phyloP scores from a whole-genome alignment of 2,329 filamentous ascomycete genomes.

The Byssothecium circinans region DNA sequence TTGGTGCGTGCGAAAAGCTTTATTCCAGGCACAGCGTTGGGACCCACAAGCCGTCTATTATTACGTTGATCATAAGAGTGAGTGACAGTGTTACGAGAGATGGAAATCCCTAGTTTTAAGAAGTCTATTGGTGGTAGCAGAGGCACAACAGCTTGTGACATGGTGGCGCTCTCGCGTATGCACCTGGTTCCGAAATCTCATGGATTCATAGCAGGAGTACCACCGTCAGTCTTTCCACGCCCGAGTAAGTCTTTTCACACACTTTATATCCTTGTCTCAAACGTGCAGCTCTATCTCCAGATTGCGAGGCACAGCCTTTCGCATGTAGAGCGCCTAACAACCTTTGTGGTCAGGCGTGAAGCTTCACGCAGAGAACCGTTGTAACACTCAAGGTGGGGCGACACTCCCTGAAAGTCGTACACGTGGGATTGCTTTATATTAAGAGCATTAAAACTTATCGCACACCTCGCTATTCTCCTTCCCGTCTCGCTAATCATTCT shows the following conservation, averaged over 20 bases:
- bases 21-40: no score
- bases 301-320: constrained; percentile 1
- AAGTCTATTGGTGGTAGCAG: no score
- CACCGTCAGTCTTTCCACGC: not conserved
- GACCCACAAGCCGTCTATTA: no score
- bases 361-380: not conserved
- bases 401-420: constrained; percentile 7
- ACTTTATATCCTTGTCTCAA: constrained; percentile 1
- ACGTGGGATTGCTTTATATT: constrained; percentile 6
- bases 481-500: not conserved
- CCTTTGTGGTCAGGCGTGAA: not conserved
- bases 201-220: constrained; percentile 1
- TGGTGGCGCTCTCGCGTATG: constrained; percentile 14
- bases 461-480: not conserved
- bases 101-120: no score
- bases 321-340: not conserved
- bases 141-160: no score
- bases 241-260: not conserved
- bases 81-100: no score
- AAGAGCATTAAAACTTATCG: not conserved
- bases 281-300: not conserved
- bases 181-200: constrained; percentile 12
- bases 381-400: constrained; percentile 4
- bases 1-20: no score
- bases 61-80: no score